Percentiles rank a stretch among this genome's conserved stretches.
These are phyloP conservation scores for Penicillium freii DNA, from an alignment of 2,329 filamentous ascomycete genomes.

Conservation along the genomic window DNA sequence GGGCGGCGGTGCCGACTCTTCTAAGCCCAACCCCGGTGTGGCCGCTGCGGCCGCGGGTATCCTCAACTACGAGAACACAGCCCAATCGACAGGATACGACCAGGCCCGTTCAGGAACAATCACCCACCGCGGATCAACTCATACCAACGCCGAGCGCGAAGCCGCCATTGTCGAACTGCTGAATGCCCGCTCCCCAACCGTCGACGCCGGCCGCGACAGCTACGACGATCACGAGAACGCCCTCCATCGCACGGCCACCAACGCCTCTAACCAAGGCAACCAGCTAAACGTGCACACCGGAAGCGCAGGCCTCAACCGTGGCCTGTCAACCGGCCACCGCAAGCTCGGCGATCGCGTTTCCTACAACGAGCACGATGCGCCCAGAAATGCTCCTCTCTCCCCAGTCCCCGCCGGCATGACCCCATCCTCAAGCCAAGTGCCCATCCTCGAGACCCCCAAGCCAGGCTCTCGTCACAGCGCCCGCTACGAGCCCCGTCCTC, in stretches of 20 bases:
- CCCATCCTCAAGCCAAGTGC: constrained; percentile 25
- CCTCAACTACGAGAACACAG: constrained; percentile 17
- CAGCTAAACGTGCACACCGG: constrained; percentile 20
- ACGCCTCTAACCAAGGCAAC: constrained; percentile 23
- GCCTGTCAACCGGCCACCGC: constrained; percentile 43
- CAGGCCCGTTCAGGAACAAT: constrained; percentile 25
- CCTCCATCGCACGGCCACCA: constrained; percentile 29
- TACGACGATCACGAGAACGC: constrained; percentile 16
- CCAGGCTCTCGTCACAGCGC: constrained; percentile 21
- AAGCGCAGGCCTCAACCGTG: constrained; percentile 30
- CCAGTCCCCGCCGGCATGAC: constrained; percentile 20
- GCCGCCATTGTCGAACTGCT: constrained; percentile 35
- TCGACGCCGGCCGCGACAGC: constrained; percentile 31
- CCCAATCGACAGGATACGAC: constrained; percentile 35
- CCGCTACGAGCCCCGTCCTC: constrained; percentile 20
- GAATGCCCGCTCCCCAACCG: constrained; percentile 34
- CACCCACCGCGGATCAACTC: constrained; percentile 32
- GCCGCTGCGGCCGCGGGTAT: constrained; percentile 15
- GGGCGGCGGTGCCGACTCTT: constrained; percentile 4
- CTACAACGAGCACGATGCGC: constrained; percentile 10
- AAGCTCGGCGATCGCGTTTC: constrained; percentile 27
- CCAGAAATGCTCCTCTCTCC: constrained; percentile 17
- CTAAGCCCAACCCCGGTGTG: constrained; percentile 6
- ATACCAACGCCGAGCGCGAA: constrained; percentile 30
- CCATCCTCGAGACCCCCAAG: constrained; percentile 27